A percentile compares a stretch with the other conserved stretches of the same genome.
These are phyloP conservation scores for Panicum virgatum DNA, from an alignment of 202 grass and related monocot genomes.

Conservation along the genomic window DNA sequence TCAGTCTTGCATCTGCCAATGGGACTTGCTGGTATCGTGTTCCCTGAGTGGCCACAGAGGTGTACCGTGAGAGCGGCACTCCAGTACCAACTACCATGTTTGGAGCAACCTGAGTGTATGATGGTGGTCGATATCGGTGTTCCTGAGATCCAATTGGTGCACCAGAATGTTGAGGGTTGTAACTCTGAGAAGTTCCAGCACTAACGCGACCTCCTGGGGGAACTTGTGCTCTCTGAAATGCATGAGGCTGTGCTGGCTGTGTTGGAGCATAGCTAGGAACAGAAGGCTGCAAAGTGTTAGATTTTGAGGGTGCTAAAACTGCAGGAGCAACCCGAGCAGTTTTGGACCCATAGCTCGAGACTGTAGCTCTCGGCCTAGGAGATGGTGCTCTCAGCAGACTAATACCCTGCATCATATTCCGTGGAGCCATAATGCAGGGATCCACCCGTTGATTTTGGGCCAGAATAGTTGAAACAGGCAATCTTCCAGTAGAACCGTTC, in stretches of 20 bases:
- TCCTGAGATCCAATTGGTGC: slow-evolving; percentile 10
- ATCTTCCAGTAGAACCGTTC: not conserved
- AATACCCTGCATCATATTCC: not conserved
- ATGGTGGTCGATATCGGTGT: not conserved
- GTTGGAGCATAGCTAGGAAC: not conserved
- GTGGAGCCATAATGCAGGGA: not conserved
- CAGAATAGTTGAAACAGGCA: not conserved
- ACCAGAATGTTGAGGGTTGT: not conserved
- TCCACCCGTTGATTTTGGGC: slow-evolving; percentile 31
- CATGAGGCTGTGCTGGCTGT: slow-evolving; percentile 12
- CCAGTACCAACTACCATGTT: slow-evolving; percentile 4
- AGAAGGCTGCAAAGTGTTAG: slow-evolving; percentile 1
- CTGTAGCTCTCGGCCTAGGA: not conserved
- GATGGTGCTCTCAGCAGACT: not conserved
- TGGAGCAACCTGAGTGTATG: slow-evolving; percentile 28
- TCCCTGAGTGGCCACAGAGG: not conserved
- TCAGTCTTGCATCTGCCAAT: not conserved
- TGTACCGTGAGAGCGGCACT: not conserved
- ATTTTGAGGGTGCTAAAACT: slow-evolving; percentile 19
- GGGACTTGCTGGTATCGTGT: not conserved
- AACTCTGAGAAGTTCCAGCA: not conserved
- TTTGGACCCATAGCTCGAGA: not conserved
- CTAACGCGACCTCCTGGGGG: not conserved
- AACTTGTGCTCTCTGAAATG: slow-evolving; percentile 18
- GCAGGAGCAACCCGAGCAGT: slow-evolving; percentile 2